Conservation (phyloP, 202 grass and related monocot species). For the Musa balbisiana region DNA sequence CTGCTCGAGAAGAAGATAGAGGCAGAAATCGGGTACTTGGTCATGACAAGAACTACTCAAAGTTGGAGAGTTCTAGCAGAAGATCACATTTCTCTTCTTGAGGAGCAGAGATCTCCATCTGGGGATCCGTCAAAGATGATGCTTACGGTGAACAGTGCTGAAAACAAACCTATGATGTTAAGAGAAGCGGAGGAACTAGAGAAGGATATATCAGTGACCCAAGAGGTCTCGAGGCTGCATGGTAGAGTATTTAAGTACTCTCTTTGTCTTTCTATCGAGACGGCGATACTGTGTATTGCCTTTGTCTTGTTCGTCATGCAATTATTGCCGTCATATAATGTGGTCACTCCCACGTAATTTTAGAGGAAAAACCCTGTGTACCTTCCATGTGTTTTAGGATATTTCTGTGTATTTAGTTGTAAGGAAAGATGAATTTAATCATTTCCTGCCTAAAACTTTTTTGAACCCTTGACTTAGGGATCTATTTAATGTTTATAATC, state of each 20-base stretch:
- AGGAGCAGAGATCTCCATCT: constrained; percentile 32
- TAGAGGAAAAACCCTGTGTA: background rate
- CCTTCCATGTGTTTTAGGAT: background rate
- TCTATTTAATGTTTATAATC: too few relatives aligned
- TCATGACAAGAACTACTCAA: constrained; percentile 44
- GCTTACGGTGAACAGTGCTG: constrained; percentile 32
- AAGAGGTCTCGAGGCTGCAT: constrained; percentile 40
- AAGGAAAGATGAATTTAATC: background rate
- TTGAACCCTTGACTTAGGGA: too few relatives aligned
- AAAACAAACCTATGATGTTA: constrained; percentile 38
- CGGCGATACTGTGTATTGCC: constrained; percentile 39
- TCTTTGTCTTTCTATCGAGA: constrained; percentile 42
- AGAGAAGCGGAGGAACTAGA: constrained; percentile 43
- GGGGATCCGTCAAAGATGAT: constrained; percentile 12
- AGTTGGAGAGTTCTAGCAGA: constrained; percentile 42
- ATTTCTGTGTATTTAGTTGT: background rate
- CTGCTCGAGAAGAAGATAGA: constrained; percentile 45
- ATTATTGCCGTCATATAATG: constrained; percentile 22
- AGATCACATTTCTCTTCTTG: constrained; percentile 37
- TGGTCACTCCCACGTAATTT: constrained; percentile 45
- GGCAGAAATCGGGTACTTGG: constrained; percentile 40
- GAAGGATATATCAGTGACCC: constrained; percentile 35
- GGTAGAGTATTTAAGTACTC: constrained; percentile 43
- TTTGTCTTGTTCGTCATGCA: constrained; percentile 34
- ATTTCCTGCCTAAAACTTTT: background rate